Evolutionary conservation across 164 flowering plant genomes (phyloP).

Genomic region (Chimonanthus salicifolius): DNA sequence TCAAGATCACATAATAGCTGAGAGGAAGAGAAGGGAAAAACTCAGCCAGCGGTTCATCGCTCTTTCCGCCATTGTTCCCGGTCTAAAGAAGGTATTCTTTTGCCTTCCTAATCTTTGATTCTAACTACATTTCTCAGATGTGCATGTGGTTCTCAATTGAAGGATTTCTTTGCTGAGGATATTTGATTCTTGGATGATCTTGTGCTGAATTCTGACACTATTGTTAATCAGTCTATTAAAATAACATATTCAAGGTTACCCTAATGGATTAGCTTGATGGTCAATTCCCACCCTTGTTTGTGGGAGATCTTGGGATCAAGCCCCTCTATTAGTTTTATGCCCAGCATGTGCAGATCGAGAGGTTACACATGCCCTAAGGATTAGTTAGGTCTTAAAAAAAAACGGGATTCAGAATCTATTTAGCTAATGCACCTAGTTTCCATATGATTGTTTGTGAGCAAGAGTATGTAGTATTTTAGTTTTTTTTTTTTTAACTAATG

Average conservation of each 20-base stretch:
- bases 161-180: not conserved
- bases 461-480: not conserved
- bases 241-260: not conserved
- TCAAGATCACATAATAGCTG: slow-evolving; percentile 50
- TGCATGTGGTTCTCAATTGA: not conserved
- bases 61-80: slow-evolving; percentile 45
- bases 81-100: slow-evolving; percentile 44
- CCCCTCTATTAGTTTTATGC: too few species aligned
- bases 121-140: not conserved
- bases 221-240: too few species aligned
- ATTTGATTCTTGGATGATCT: not conserved
- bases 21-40: slow-evolving; percentile 55
- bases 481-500: not conserved
- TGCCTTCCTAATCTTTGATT: not conserved
- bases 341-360: too few species aligned
- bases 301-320: too few species aligned
- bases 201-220: not conserved
- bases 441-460: not conserved
- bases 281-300: too few species aligned
- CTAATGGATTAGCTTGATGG: too few species aligned
- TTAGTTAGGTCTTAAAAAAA: too few species aligned
- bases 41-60: slow-evolving; percentile 48
- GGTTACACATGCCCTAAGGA: too few species aligned
- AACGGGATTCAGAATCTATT: not conserved
- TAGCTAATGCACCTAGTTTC: not conserved